A percentile compares a stretch with the other conserved stretches of the same genome.
Evolutionary conservation across 768 basidiomycete genomes (phyloP).

Genomic region (Russula dissimulans): DNA sequence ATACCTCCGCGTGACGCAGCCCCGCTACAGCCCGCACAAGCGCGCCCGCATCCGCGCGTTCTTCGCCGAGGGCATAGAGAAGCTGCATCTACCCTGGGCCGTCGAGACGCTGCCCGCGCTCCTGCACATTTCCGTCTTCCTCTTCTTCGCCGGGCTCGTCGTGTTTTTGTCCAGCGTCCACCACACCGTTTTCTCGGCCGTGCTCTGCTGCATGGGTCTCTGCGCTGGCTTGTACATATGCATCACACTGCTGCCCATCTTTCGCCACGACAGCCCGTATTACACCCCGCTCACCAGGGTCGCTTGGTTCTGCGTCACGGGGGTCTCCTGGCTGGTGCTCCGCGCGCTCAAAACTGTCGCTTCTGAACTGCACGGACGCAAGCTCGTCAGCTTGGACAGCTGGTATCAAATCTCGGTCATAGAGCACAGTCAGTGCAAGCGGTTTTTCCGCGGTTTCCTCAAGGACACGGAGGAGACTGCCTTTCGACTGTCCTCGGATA

Average conservation of each 20-base stretch:
- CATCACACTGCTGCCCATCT: slow-evolving; percentile 13
- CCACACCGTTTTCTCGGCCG: background rate
- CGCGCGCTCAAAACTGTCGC: background rate
- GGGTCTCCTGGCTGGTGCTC: slow-evolving; percentile 5
- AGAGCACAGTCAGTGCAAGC: slow-evolving; percentile 5
- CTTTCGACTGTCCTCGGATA: background rate
- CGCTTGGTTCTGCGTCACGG: slow-evolving; percentile 11
- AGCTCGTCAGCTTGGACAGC: slow-evolving; percentile 8
- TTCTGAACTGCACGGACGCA: slow-evolving; percentile 9
- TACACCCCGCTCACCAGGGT: slow-evolving; percentile 19
- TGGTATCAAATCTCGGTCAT: slow-evolving; percentile 11
- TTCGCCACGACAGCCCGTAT: slow-evolving; percentile 19
- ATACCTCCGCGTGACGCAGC: slow-evolving; percentile 11
- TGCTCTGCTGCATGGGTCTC: slow-evolving; percentile 7
- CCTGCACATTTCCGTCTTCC: slow-evolving; percentile 41
- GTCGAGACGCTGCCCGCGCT: slow-evolving; percentile 22
- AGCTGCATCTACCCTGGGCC: slow-evolving; percentile 2
- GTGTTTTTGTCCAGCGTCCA: slow-evolving; percentile 32
- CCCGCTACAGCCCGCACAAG: slow-evolving; percentile 9
- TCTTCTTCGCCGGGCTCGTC: slow-evolving; percentile 42
- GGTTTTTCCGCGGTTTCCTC: slow-evolving; percentile 9
- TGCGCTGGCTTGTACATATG: slow-evolving; percentile 7
- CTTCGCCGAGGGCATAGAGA: slow-evolving; percentile 12
- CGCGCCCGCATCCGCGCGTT: slow-evolving; percentile 11
- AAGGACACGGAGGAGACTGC: slow-evolving; percentile 8